A percentile compares a stretch with the other conserved stretches of the same genome.
Conservation (phyloP, 495 filamentous ascomycete genomes). For the Cairneyella variabilis region DNA sequence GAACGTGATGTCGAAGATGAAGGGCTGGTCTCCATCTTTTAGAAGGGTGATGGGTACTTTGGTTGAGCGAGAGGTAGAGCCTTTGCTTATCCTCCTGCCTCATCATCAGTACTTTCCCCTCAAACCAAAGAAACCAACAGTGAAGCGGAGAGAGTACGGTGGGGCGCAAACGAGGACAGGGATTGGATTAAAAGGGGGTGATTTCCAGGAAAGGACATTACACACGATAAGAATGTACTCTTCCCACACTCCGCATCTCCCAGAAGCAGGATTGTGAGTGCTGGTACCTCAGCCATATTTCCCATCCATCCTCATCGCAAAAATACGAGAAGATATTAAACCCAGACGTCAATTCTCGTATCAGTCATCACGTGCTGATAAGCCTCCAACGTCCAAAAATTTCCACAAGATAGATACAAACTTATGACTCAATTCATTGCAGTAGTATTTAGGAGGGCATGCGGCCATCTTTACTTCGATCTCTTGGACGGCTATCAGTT, state of each 20-base stretch:
- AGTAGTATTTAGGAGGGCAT: slow-evolving; percentile 6
- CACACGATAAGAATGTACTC: slow-evolving; percentile 84
- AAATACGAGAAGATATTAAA: slow-evolving; percentile 4
- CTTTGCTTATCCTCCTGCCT: slow-evolving; percentile 45
- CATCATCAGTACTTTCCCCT: too few species aligned
- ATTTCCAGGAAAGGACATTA: slow-evolving; percentile 23
- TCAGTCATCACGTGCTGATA: slow-evolving; percentile 25
- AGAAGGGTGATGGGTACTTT: slow-evolving; percentile 48
- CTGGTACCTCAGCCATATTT: slow-evolving; percentile 29
- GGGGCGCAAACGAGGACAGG: not conserved
- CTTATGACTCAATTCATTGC: not conserved
- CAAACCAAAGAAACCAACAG: slow-evolving; percentile 7
- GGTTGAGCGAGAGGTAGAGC: slow-evolving; percentile 29
- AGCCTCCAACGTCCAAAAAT: not conserved
- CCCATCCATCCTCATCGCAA: not conserved
- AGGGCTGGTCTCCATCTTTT: slow-evolving; percentile 77
- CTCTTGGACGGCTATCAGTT: not conserved
- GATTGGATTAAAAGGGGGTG: not conserved
- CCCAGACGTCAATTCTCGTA: too few species aligned
- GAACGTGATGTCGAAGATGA: slow-evolving; percentile 70
- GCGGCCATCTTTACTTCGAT: not conserved
- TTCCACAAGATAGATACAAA: not conserved
- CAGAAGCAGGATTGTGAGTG: slow-evolving; percentile 68
- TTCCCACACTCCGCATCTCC: slow-evolving; percentile 82
- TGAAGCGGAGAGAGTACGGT: too few species aligned